These are phyloP conservation scores for Pythium angustatum DNA, from an alignment of 352 stramenopile species.

Conservation along the genomic window DNA sequence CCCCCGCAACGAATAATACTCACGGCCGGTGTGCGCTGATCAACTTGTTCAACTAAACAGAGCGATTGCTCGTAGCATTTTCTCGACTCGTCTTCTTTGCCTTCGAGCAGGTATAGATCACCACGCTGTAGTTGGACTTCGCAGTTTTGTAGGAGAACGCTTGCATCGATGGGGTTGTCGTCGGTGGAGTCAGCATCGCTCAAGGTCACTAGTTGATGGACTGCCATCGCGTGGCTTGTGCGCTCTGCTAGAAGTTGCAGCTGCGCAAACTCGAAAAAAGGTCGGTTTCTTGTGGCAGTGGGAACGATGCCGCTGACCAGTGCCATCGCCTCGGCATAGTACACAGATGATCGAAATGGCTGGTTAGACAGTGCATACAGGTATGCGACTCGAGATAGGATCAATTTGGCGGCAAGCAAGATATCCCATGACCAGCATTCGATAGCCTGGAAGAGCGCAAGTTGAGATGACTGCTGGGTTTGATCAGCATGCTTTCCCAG, in stretches of 20 bases:
- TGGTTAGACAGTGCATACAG: constrained; percentile 55
- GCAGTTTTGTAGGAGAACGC: constrained; percentile 20
- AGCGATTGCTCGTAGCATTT: constrained; percentile 11
- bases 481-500: constrained; percentile 21
- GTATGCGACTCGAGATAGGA: constrained; percentile 58
- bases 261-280: constrained; percentile 68
- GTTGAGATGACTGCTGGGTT: constrained; percentile 21
- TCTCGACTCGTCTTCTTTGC: background rate
- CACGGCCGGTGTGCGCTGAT: constrained; percentile 6
- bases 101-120: constrained; percentile 21
- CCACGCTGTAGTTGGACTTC: constrained; percentile 24
- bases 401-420: constrained; percentile 53
- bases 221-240: constrained; percentile 46
- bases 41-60: background rate
- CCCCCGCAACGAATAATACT: constrained; percentile 36
- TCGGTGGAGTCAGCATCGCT: background rate
- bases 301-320: constrained; percentile 67
- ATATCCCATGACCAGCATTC: constrained; percentile 78
- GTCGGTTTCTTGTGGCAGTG: constrained; percentile 47
- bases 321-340: constrained; percentile 67
- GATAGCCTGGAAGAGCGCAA: constrained; percentile 63
- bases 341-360: constrained; percentile 57
- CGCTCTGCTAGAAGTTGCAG: constrained; percentile 54
- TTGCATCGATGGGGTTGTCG: constrained; percentile 1
- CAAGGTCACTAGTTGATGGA: constrained; percentile 43